Conservation (phyloP, 179 eudicot species). For the Silene vulgaris region DNA sequence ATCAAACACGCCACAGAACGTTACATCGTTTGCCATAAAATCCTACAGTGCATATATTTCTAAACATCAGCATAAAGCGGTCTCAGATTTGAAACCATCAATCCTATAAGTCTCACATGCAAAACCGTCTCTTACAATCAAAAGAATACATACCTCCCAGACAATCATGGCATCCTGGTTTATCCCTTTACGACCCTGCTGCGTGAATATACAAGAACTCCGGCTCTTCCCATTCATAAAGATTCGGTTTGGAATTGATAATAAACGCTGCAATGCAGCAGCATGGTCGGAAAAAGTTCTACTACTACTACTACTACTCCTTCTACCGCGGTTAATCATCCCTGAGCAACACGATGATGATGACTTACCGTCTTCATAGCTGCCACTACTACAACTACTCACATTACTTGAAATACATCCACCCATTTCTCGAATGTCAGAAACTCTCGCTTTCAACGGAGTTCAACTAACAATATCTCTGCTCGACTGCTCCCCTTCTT, state of each 20-base stretch:
- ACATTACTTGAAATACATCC: slow-evolving; percentile 66
- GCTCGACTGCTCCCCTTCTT: not conserved
- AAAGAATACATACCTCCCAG: slow-evolving; percentile 78
- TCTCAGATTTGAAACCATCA: no score
- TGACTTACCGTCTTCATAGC: slow-evolving; percentile 56
- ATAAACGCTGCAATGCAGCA: slow-evolving; percentile 54
- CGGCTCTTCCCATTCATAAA: slow-evolving; percentile 71
- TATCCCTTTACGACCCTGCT: slow-evolving; percentile 95
- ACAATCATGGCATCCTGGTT: slow-evolving; percentile 99
- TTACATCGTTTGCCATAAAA: slow-evolving; percentile 68
- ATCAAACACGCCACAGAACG: slow-evolving; percentile 83
- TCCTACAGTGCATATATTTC: slow-evolving; percentile 44
- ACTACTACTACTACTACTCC: slow-evolving; percentile 35
- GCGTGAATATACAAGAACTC: slow-evolving; percentile 83
- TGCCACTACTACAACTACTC: slow-evolving; percentile 59
- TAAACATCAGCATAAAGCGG: slow-evolving; percentile 11
- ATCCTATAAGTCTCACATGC: no score
- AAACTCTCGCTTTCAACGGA: slow-evolving; percentile 31
- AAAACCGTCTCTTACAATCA: no score
- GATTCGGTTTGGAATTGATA: slow-evolving; percentile 78
- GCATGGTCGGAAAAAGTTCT: slow-evolving; percentile 61
- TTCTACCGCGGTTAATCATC: slow-evolving; percentile 44
- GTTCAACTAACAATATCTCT: slow-evolving; percentile 22
- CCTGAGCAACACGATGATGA: slow-evolving; percentile 46
- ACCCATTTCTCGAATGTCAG: slow-evolving; percentile 62